Percentiles rank a stretch among this genome's conserved stretches.
Evolutionary conservation across 192 early-diverging fungal genomes (phyloP).

Genomic region (Jimgerdemannia flammicorona): DNA sequence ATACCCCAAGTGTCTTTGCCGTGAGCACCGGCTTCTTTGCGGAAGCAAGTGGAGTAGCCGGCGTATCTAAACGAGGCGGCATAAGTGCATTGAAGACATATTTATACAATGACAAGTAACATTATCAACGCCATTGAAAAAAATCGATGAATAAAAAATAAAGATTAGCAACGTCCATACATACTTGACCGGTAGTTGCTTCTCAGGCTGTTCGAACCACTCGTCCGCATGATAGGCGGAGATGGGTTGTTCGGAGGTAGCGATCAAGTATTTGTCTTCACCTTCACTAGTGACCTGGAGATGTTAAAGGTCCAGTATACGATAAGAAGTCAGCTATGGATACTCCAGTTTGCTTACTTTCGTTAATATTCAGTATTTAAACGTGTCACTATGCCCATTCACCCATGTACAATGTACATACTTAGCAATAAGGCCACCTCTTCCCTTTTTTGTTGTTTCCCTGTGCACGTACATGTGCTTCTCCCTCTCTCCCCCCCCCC

Average conservation of each 20-base stretch:
- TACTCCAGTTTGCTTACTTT: too few species aligned
- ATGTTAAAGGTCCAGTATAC: slow-evolving; percentile 3
- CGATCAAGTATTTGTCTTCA: slow-evolving; percentile 96
- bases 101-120: not conserved
- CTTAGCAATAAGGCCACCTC: too few species aligned
- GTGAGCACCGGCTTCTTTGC: slow-evolving; percentile 98
- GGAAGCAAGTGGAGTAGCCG: slow-evolving; percentile 98
- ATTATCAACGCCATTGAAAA: slow-evolving; percentile 4
- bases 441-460: too few species aligned
- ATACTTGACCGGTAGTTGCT: slow-evolving; percentile 86
- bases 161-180: not conserved
- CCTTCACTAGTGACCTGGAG: slow-evolving; percentile 61
- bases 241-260: slow-evolving; percentile 98
- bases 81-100: not conserved
- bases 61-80: slow-evolving; percentile 55
- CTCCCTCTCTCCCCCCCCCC: too few species aligned
- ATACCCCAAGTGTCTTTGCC: slow-evolving; percentile 98
- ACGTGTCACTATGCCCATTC: too few species aligned
- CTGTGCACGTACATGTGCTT: not conserved
- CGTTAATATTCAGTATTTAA: too few species aligned
- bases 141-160: slow-evolving; percentile 11
- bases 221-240: slow-evolving; percentile 93
- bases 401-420: too few species aligned
- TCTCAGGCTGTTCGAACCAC: slow-evolving; percentile 89
- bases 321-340: too few species aligned